These are phyloP conservation scores for Inga leiocalycina DNA, from an alignment of 306 rosid species.

Conservation along the genomic window DNA sequence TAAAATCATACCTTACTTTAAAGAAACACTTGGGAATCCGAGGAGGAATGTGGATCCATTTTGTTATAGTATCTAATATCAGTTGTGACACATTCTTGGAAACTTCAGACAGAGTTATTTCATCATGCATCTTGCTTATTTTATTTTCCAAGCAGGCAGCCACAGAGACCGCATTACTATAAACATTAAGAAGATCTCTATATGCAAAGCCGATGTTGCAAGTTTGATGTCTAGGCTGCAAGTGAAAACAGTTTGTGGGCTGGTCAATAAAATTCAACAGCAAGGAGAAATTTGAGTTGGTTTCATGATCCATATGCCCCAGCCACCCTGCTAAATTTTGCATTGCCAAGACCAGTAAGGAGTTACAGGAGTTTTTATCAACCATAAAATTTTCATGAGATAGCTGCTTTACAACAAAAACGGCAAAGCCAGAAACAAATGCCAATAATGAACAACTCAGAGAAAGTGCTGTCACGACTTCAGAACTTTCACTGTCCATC, in stretches of 20 bases:
- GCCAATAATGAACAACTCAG: constrained; percentile 63
- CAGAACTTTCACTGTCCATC: constrained; percentile 55
- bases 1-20: constrained; percentile 51
- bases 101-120: too few relatives aligned
- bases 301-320: constrained; percentile 49
- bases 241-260: constrained; percentile 40
- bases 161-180: too few relatives aligned
- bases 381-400: constrained; percentile 14
- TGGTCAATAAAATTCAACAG: constrained; percentile 40
- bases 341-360: constrained; percentile 31
- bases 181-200: too few relatives aligned
- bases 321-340: constrained; percentile 51
- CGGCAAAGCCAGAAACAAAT: constrained; percentile 49
- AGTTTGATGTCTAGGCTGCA: constrained; percentile 34
- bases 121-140: too few relatives aligned
- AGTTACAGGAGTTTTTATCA: constrained; percentile 26
- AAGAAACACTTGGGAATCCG: constrained; percentile 61
- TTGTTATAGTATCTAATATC: too few relatives aligned
- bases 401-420: constrained; percentile 39
- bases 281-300: constrained; percentile 40
- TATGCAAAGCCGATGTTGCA: too few relatives aligned
- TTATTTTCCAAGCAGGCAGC: too few relatives aligned
- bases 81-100: too few relatives aligned
- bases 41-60: constrained; percentile 50
- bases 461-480: constrained; percentile 50